These are phyloP conservation scores for Pseudoneurospora amorphoporcata DNA, from an alignment of 495 filamentous ascomycete genomes.

Conservation along the genomic window DNA sequence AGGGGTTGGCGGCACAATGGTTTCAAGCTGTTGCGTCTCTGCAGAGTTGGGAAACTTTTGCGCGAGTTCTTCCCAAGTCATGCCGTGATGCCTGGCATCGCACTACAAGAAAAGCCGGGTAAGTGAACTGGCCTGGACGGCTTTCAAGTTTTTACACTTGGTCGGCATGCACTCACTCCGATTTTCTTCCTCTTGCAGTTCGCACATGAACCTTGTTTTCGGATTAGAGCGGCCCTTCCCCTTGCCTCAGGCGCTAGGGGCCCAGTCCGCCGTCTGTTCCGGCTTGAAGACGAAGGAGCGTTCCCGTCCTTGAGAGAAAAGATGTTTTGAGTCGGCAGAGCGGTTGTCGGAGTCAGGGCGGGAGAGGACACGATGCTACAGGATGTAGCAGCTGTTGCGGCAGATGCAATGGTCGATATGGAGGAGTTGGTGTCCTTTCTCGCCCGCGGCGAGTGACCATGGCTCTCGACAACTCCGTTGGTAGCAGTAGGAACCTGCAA, in stretches of 20 bases:
- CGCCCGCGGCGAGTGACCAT: slow-evolving; percentile 25
- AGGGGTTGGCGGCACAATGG: slow-evolving; percentile 18
- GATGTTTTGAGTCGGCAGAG: slow-evolving; percentile 25
- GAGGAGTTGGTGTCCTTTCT: slow-evolving; percentile 41
- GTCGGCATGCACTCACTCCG: slow-evolving; percentile 31
- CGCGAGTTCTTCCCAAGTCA: slow-evolving; percentile 40
- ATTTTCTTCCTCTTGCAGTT: slow-evolving; percentile 39
- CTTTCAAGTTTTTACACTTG: background rate
- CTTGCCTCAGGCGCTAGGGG: slow-evolving; percentile 36
- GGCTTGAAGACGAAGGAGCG: slow-evolving; percentile 33
- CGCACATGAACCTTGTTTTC: slow-evolving; percentile 38
- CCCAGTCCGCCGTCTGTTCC: slow-evolving; percentile 37
- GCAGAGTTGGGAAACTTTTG: slow-evolving; percentile 32
- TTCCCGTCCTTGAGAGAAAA: slow-evolving; percentile 40
- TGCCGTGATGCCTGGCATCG: slow-evolving; percentile 39
- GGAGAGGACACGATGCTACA: slow-evolving; percentile 34
- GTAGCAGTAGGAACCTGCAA: slow-evolving; percentile 11
- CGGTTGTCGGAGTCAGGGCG: slow-evolving; percentile 8
- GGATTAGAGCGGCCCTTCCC: slow-evolving; percentile 38
- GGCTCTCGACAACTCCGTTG: slow-evolving; percentile 21
- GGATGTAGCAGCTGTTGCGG: slow-evolving; percentile 27
- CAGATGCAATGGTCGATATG: slow-evolving; percentile 32
- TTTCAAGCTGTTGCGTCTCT: slow-evolving; percentile 20
- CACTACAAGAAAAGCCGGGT: slow-evolving; percentile 24
- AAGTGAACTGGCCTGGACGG: slow-evolving; percentile 3